Evolutionary conservation across 2,329 filamentous ascomycete species (phyloP), one percentile per base, ranked within the genome.

Genomic region (Ceratocystis ficicola): DNA sequence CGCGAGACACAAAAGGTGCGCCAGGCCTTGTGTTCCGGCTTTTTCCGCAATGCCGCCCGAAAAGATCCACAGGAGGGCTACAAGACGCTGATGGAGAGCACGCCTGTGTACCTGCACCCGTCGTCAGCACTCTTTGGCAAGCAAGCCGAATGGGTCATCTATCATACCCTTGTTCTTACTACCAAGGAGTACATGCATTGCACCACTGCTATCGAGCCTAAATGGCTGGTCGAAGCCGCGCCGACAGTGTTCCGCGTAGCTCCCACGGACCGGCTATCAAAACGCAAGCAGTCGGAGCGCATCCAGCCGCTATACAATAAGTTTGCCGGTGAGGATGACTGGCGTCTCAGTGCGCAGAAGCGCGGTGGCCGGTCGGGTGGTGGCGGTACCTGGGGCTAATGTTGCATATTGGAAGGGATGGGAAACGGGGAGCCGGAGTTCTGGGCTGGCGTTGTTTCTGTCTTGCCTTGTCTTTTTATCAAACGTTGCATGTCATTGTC

Each of bases 231-330:
- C 0, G 92, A 96, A 72, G 93, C 92, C 12, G 94, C 95, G n/a
- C 94, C 95, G 8, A 96, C 91, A 0, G 99, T 97, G 79, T 99
- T 97, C 85, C 96, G 95, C 81, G 90, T 97, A 3, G 93, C 94
- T 20, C 86, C 89, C 0, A 93, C 88, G 44, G 90, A 96, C 73
- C 81, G 84, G 66, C 76, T 99, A 72, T 93, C 88, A 69, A 96
- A 96, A 81, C 80, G 94, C 72, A 94, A 95, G 83, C 88, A 90
- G 80, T 90, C 90, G 0, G 94, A 99, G 80, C 82, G 93, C 66
- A 97, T 99, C 65, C 90, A 96, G 79, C 94, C 94, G 55, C 76
- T 99, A 76, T 91, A 96, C 74, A 96, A 96, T 74, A 88, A 92
- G 73, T 96, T 90, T 76, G 88, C 87, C 2, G 88, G 86, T 1